phyloP scores from a whole-genome alignment of 805 yeast genomes.

The Cyberlindnera suaveolens region DNA sequence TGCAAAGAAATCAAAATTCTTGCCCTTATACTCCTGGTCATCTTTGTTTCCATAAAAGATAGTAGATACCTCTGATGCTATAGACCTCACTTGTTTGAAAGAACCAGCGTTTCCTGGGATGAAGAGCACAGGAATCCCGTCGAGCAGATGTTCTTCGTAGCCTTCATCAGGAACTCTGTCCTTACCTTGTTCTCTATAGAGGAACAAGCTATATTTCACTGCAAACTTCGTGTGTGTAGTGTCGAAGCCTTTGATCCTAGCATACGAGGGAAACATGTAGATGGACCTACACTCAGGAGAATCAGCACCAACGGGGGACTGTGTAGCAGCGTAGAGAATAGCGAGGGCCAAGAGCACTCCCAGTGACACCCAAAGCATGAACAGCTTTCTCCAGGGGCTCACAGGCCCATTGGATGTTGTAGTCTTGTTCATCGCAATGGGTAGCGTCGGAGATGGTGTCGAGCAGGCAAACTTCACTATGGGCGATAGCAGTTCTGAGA shows the following conservation, averaged over 20 bases:
- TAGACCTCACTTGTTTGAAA: conserved; percentile 79
- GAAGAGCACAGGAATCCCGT: conserved; percentile 85
- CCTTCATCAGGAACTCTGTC: conserved; percentile 33
- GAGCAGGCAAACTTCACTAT: too few relatives aligned
- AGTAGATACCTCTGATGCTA: conserved; percentile 77
- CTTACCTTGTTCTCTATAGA: conserved; percentile 78
- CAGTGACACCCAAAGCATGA: conserved; percentile 1
- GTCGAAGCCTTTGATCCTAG: conserved; percentile 68
- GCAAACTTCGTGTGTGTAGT: conserved; percentile 63
- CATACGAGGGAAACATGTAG: conserved; percentile 81
- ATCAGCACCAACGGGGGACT: conserved; percentile 36
- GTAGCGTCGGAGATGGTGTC: too few relatives aligned
- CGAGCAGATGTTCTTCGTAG: conserved; percentile 25
- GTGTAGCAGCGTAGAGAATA: neutral
- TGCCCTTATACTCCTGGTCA: conserved; percentile 19
- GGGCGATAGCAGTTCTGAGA: too few relatives aligned
- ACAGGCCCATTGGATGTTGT: too few relatives aligned
- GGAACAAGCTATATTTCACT: conserved; percentile 73
- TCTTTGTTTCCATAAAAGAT: conserved; percentile 32
- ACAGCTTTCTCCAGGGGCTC: neutral
- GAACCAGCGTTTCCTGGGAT: conserved; percentile 99
- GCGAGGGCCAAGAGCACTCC: neutral
- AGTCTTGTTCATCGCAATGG: too few relatives aligned
- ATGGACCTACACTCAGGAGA: conserved; percentile 55
- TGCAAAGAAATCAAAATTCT: conserved; percentile 74